phyloP scores from a whole-genome alignment of 2,329 filamentous ascomycete genomes.

The Mycosphaerelloides madeirae region DNA sequence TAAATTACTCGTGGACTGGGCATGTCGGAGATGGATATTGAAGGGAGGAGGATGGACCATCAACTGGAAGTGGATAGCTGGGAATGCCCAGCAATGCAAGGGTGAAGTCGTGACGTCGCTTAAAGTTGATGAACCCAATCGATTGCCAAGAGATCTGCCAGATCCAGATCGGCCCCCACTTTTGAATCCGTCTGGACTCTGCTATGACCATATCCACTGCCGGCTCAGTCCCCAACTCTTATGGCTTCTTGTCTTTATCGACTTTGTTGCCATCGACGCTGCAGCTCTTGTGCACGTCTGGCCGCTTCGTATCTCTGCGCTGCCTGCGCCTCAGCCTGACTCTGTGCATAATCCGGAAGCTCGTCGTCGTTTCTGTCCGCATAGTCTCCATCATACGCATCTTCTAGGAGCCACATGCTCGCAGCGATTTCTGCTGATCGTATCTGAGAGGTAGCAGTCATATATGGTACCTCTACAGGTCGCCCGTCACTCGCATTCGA shows the following conservation, averaged over 20 bases:
- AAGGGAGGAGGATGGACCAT: not conserved
- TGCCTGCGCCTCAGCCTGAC: slow-evolving; percentile 43
- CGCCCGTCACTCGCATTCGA: too few species aligned
- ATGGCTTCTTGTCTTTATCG: not conserved
- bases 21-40: slow-evolving; percentile 14
- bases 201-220: too few species aligned
- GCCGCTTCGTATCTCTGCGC: slow-evolving; percentile 38
- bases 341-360: slow-evolving; percentile 45
- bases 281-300: slow-evolving; percentile 42
- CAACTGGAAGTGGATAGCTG: not conserved
- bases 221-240: too few species aligned
- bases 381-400: slow-evolving; percentile 9
- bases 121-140: too few species aligned
- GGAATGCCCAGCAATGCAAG: not conserved
- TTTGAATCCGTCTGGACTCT: too few species aligned
- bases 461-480: not conserved
- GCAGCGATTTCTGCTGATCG: slow-evolving; percentile 19
- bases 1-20: slow-evolving; percentile 59
- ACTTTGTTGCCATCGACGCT: slow-evolving; percentile 39
- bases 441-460: not conserved
- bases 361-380: slow-evolving; percentile 31
- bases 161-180: too few species aligned
- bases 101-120: not conserved
- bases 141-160: too few species aligned
- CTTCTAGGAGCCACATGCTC: slow-evolving; percentile 13